A percentile compares a stretch with the other conserved stretches of the same genome.
phyloP scores from a whole-genome alignment of 192 early-diverging fungal genomes.

The Thamnidium elegans region DNA sequence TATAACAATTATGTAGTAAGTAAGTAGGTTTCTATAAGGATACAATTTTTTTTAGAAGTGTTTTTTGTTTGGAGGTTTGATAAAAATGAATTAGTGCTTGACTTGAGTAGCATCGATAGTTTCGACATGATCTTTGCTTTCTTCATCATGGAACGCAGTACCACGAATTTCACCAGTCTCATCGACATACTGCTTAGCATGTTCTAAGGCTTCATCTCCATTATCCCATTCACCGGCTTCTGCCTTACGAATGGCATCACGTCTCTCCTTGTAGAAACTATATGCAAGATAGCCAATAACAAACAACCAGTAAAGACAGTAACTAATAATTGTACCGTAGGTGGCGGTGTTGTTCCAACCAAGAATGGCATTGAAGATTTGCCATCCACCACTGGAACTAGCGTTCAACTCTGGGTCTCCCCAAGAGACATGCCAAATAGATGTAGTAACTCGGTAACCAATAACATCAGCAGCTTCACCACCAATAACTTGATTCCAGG shows the following conservation, averaged over 20 bases:
- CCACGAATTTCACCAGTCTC: slow-evolving; percentile 16
- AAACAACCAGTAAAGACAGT: slow-evolving; percentile 78
- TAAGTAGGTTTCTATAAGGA: too few relatives aligned
- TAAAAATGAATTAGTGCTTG: slow-evolving; percentile 3
- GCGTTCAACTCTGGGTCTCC: slow-evolving; percentile 51
- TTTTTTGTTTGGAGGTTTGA: slow-evolving; percentile 5
- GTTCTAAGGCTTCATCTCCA: slow-evolving; percentile 24
- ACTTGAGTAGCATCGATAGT: slow-evolving; percentile 1
- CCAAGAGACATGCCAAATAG: slow-evolving; percentile 36
- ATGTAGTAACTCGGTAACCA: slow-evolving; percentile 34
- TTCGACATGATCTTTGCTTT: background rate
- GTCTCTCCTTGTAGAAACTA: slow-evolving; percentile 41
- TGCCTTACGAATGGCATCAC: slow-evolving; percentile 13
- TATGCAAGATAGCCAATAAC: slow-evolving; percentile 48
- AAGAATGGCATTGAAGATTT: slow-evolving; percentile 64
- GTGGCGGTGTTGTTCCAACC: slow-evolving; percentile 82
- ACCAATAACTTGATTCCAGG: slow-evolving; percentile 60
- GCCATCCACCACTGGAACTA: slow-evolving; percentile 58
- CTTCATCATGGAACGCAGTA: background rate
- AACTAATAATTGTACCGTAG: slow-evolving; percentile 66
- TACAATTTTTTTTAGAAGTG: background rate
- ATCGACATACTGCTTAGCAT: slow-evolving; percentile 23
- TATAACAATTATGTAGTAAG: too few relatives aligned
- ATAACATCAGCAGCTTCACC: slow-evolving; percentile 61
- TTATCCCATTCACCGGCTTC: slow-evolving; percentile 15